phyloP scores from a whole-genome alignment of 441 rosid species.

The Gossypium trilobum region DNA sequence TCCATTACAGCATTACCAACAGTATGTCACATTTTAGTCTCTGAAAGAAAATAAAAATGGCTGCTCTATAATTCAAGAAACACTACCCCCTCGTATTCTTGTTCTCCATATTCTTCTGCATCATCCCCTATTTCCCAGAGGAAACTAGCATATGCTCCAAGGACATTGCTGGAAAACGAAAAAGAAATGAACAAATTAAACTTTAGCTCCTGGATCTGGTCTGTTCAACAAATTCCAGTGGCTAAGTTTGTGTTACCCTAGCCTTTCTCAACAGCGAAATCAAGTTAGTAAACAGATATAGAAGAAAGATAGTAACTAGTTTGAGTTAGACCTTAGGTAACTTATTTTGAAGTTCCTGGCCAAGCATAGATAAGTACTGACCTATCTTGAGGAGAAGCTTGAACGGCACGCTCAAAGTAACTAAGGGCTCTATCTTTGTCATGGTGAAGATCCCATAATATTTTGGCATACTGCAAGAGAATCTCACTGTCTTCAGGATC shows the following conservation, averaged over 20 bases:
- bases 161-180: slow-evolving; percentile 48
- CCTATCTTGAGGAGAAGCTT: slow-evolving; percentile 64
- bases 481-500: slow-evolving; percentile 56
- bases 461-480: slow-evolving; percentile 50
- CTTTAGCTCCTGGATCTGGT: neutral
- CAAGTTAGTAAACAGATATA: neutral
- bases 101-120: slow-evolving; percentile 22
- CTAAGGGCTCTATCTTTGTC: slow-evolving; percentile 47
- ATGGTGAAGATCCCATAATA: slow-evolving; percentile 61
- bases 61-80: slow-evolving; percentile 4
- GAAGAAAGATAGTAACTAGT: neutral
- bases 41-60: slow-evolving; percentile 9
- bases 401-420: slow-evolving; percentile 58
- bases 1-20: neutral
- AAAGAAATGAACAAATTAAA: neutral
- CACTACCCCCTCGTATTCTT: slow-evolving; percentile 30
- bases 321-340: neutral
- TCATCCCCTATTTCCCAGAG: slow-evolving; percentile 65
- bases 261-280: neutral
- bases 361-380: slow-evolving; percentile 13
- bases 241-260: neutral
- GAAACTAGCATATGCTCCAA: slow-evolving; percentile 75
- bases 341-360: neutral
- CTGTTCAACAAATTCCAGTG: neutral
- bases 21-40: neutral